Percentiles rank a stretch among this genome's conserved stretches.
These are phyloP conservation scores for Myriangium duriaei DNA, from an alignment of 2,329 filamentous ascomycete species.

Conservation along the genomic window DNA sequence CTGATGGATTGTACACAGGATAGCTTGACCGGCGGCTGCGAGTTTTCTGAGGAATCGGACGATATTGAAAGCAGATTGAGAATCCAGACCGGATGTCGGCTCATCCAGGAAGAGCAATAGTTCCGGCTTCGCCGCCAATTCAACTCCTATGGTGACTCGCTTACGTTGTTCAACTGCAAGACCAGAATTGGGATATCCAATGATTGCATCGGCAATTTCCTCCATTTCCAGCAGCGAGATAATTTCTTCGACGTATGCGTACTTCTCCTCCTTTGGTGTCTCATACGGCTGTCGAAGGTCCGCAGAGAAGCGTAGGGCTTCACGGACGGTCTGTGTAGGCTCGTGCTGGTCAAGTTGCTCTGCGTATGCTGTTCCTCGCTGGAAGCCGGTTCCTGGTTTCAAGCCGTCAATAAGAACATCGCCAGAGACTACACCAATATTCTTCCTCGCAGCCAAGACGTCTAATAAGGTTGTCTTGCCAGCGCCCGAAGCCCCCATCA, in stretches of 20 bases:
- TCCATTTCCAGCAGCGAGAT: conserved; percentile 55
- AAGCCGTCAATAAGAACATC: conserved; percentile 50
- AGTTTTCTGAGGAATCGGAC: conserved; percentile 50
- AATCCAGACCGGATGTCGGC: conserved; percentile 49
- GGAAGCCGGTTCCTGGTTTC: conserved; percentile 43
- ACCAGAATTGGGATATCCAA: conserved; percentile 49
- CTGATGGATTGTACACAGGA: conserved; percentile 37
- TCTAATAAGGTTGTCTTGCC: conserved; percentile 80
- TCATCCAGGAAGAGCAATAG: conserved; percentile 51
- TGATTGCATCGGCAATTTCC: conserved; percentile 52
- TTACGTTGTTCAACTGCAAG: conserved; percentile 52
- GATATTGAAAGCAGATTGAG: conserved; percentile 52
- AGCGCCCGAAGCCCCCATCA: conserved; percentile 49
- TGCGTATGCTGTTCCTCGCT: conserved; percentile 51
- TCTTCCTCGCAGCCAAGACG: conserved; percentile 55
- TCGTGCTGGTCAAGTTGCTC: conserved; percentile 56
- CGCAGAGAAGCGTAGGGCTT: conserved; percentile 55
- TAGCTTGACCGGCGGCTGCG: conserved; percentile 34
- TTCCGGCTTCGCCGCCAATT: conserved; percentile 36
- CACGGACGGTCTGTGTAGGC: conserved; percentile 48
- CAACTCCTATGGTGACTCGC: conserved; percentile 45
- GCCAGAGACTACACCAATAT: conserved; percentile 50
- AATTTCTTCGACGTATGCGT: conserved; percentile 50
- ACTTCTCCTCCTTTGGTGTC: conserved; percentile 47
- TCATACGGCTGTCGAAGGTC: conserved; percentile 50